These are phyloP conservation scores for Elymus sibiricus DNA, from an alignment of 176 grass and related monocot species.

Conservation along the genomic window DNA sequence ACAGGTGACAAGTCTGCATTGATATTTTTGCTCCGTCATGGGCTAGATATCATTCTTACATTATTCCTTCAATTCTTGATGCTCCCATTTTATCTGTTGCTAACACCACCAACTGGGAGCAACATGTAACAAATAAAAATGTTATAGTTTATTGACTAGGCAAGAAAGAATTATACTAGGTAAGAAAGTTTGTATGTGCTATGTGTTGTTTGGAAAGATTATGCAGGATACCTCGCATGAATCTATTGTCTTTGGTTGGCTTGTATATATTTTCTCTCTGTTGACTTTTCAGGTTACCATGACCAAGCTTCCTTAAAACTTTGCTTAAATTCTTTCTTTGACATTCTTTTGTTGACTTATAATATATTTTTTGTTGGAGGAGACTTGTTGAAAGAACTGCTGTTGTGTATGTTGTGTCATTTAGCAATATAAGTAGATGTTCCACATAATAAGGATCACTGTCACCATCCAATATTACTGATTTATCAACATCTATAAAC, in stretches of 20 bases:
- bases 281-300: conserved; percentile 41
- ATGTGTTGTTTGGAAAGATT: not conserved
- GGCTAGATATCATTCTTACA: not conserved
- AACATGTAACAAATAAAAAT: not conserved
- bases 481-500: conserved; percentile 29
- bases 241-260: conserved; percentile 15
- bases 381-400: not conserved
- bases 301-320: conserved; percentile 14
- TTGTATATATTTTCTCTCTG: conserved; percentile 4
- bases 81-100: not conserved
- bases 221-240: not conserved
- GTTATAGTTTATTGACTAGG: not conserved
- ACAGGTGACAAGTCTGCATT: conserved; percentile 11
- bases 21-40: not conserved
- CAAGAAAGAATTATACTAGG: not conserved
- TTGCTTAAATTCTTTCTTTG: not conserved
- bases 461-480: conserved; percentile 17
- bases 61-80: not conserved
- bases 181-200: not conserved
- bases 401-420: conserved; percentile 13
- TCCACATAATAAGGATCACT: conserved; percentile 1
- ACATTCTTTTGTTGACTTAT: not conserved
- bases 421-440: conserved; percentile 23
- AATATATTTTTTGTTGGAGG: not conserved
- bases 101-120: not conserved